Evolutionary conservation across 1,139 yeast species (phyloP).

Genomic region (Blastobotrys proliferans): DNA sequence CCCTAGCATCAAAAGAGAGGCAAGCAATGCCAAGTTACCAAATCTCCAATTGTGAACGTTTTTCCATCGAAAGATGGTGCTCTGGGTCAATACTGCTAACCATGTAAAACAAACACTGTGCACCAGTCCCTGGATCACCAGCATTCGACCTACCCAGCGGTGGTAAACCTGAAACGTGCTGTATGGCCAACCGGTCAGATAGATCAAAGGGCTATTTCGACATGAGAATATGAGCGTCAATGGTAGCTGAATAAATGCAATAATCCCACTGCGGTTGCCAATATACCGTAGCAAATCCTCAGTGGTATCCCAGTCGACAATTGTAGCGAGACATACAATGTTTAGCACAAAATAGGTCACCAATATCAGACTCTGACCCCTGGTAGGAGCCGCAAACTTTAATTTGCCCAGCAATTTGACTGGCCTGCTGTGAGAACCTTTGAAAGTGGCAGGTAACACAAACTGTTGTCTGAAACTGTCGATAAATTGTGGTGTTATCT

Average conservation of each 20-base stretch:
- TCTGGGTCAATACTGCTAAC: slow-evolving; percentile 37
- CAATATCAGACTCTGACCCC: slow-evolving; percentile 33
- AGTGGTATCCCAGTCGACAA: slow-evolving; percentile 31
- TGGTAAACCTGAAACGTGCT: slow-evolving; percentile 61
- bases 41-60: slow-evolving; percentile 45
- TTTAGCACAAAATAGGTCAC: slow-evolving; percentile 28
- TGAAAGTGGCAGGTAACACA: slow-evolving; percentile 34
- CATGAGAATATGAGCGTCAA: slow-evolving; percentile 56
- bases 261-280: slow-evolving; percentile 59
- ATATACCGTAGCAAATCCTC: slow-evolving; percentile 37
- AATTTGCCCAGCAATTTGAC: slow-evolving; percentile 23
- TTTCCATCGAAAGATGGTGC: slow-evolving; percentile 37
- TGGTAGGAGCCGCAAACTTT: slow-evolving; percentile 29
- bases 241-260: slow-evolving; percentile 55
- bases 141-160: slow-evolving; percentile 56
- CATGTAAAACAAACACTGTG: slow-evolving; percentile 34
- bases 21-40: slow-evolving; percentile 38
- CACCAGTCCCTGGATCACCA: slow-evolving; percentile 45
- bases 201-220: slow-evolving; percentile 54
- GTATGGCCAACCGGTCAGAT: slow-evolving; percentile 60
- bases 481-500: slow-evolving; percentile 6
- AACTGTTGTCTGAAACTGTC: slow-evolving; percentile 26
- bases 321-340: slow-evolving; percentile 23
- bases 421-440: slow-evolving; percentile 30
- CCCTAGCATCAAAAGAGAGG: slow-evolving; percentile 15